Evolutionary conservation across 306 rosid species (phyloP).

Genomic region (Cicer judaicum): DNA sequence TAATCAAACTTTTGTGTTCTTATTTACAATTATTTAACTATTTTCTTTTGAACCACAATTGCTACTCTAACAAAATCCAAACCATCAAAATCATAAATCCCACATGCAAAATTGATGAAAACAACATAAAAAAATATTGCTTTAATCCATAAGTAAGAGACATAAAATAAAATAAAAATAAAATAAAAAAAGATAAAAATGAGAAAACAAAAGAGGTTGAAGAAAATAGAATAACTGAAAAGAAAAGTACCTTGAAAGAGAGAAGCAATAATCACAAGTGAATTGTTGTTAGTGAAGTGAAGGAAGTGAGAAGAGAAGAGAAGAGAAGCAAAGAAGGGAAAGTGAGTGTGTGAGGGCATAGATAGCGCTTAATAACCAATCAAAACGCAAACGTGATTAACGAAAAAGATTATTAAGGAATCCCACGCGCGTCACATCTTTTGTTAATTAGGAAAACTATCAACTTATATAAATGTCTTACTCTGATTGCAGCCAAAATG

Average conservation of each 20-base stretch:
- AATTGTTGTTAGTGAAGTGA: neutral
- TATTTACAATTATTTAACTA: no score
- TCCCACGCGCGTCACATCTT: constrained; percentile 37
- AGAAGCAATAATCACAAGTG: neutral
- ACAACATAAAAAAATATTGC: neutral
- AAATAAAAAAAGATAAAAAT: neutral
- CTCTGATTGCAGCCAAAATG: no score
- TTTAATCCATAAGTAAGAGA: neutral
- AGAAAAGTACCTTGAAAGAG: constrained; percentile 21
- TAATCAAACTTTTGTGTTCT: neutral
- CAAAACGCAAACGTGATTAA: neutral
- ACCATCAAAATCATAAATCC: neutral
- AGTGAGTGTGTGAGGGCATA: neutral
- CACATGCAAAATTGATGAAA: constrained; percentile 5
- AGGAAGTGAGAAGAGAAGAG: neutral
- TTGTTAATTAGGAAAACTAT: no score
- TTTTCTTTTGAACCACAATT: no score
- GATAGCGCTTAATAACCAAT: neutral
- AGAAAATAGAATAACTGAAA: neutral
- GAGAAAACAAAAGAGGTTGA: neutral
- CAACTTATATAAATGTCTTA: no score
- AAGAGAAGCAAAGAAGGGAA: neutral
- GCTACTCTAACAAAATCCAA: neutral
- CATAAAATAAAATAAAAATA: constrained; percentile 1
- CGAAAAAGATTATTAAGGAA: neutral